Base-by-base conservation (phyloP, 192 early-diverging fungal genomes). In the Glomus cerebriforme region DNA sequence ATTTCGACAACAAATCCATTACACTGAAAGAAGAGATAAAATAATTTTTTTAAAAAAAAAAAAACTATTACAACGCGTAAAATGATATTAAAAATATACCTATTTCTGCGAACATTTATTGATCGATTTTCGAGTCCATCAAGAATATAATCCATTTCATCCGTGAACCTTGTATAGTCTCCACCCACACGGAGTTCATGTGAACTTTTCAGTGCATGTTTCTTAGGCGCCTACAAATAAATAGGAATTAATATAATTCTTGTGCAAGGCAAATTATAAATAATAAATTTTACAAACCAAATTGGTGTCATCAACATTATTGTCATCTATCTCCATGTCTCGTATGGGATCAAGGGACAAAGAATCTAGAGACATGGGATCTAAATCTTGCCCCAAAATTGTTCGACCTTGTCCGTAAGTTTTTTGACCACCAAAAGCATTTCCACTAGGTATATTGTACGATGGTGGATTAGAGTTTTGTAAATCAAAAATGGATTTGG, bases 71-170 rank as follows among this genome's bases (percentile, higher is more conserved):
- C 2, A 29, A 63, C 7, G 26, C n/a, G 26, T 12, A 67, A 67
- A 7, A 2, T 19, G 3, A 19, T 37, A 35, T 29, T 7, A 34
- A 34, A 37, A 67, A 67, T 35, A 1, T 45, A 90, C 89, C 89
- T 91, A 13, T 78, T 81, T 77, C 86, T 59, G 24, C 81, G 84
- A 6, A 91, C 79, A 58, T 79, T 83, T 4, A 83, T 62, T 32
- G 81, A 79, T 54, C 91, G 87, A 35, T 77, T 81, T 27, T 69
- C 58, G 3, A 91, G 69, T 6, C 90, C 90, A n/a, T 83, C 85
- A 29, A 91, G 19, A 32, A 87, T 80, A 77, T 91, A 91, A 12
- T 86, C 86, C 81, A 91, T 90, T 72, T 89, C 90, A 70, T 91
- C 90, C 26, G 69, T 83, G 68, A 91, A 90, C 34, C 84, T 70